Conservation (phyloP, 2,329 filamentous ascomycete species). For the Fusarium ramigenum region DNA sequence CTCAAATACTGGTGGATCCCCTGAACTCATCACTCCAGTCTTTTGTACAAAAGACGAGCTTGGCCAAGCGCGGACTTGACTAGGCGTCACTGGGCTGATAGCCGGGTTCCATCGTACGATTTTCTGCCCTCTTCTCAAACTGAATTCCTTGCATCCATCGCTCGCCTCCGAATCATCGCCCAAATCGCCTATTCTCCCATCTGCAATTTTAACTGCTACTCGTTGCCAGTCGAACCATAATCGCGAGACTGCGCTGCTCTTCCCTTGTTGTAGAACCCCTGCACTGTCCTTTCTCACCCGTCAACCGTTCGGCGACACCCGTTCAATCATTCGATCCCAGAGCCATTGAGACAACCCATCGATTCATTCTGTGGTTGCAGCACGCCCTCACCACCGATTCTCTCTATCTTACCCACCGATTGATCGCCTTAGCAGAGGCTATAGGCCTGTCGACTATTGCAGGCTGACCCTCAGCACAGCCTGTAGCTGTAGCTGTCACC, state of each 20-base stretch:
- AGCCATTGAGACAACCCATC: constrained; percentile 23
- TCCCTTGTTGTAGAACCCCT: constrained; percentile 34
- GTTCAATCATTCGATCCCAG: constrained; percentile 41
- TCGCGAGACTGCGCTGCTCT: constrained; percentile 32
- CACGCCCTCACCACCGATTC: constrained; percentile 17
- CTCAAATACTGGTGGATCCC: constrained; percentile 25
- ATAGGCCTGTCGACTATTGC: constrained; percentile 6
- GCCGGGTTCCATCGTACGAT: constrained; percentile 47
- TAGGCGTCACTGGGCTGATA: constrained; percentile 44
- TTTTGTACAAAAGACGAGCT: constrained; percentile 26
- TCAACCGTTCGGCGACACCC: constrained; percentile 42
- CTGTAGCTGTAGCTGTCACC: neutral
- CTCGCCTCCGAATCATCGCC: constrained; percentile 32
- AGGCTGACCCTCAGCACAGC: constrained; percentile 4
- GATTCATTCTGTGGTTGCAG: constrained; percentile 8
- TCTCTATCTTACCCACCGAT: constrained; percentile 10
- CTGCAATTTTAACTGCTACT: constrained; percentile 33
- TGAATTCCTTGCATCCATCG: constrained; percentile 43
- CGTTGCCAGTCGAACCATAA: constrained; percentile 42
- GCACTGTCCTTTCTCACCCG: constrained; percentile 21
- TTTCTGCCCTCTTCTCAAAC: constrained; percentile 40
- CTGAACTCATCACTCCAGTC: constrained; percentile 13
- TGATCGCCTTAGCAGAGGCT: constrained; percentile 10
- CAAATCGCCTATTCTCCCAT: constrained; percentile 33
- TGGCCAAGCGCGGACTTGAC: constrained; percentile 35